Base-by-base conservation (phyloP, 768 basidiomycete species). In the Lactifluus piperatus region DNA sequence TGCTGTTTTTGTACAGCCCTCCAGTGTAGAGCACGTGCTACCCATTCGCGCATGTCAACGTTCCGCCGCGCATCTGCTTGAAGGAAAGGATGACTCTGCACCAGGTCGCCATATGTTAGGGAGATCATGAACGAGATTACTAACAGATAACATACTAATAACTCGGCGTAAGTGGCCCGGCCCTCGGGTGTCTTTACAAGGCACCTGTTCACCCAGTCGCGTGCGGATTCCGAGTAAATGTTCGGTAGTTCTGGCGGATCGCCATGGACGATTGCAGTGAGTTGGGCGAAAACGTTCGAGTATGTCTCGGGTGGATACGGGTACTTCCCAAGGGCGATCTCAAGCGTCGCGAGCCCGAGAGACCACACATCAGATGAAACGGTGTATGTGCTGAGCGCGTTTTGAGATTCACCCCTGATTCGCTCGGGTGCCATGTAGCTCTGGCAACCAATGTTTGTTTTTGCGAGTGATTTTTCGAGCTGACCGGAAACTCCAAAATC, bases 401-500 rank as follows among this genome's bases (percentile, higher is more conserved):
- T 87, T 67, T 85, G 84, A 1, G 91, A 92, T 72, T 97, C 94
- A 56, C 94, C 94, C 68, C 91, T 87, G 69, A 99, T 98, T 29
- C 97, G 86, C 69, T 99, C 95, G 39, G 95, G 97, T 49, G 95
- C 95, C 94, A 99, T 98, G 72, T 99, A 99, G 61, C 84, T 88
- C 71, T 99, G 97, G 70, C 97, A 99, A 7, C 97, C 97, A 39
- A 99, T 97, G 67, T 98, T 98, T 6, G 97, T 99, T 74, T 94
- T 95, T 18, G 97, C 97, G 22, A 99, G 77, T 56, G 86, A 89
- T 71, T 93, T 92, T 72, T 99, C 95, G 39, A 99, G 81, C 70
- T 99, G 94, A 6, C 95, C 95, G 9, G 94, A 97, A 0, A 98
- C 93, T n/a, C 97, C 97, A 71, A 99, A 99, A 70, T 99, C 97